phyloP scores from a whole-genome alignment of 2,329 filamentous ascomycete genomes.

The Aspergillus oerlinghausenensis region DNA sequence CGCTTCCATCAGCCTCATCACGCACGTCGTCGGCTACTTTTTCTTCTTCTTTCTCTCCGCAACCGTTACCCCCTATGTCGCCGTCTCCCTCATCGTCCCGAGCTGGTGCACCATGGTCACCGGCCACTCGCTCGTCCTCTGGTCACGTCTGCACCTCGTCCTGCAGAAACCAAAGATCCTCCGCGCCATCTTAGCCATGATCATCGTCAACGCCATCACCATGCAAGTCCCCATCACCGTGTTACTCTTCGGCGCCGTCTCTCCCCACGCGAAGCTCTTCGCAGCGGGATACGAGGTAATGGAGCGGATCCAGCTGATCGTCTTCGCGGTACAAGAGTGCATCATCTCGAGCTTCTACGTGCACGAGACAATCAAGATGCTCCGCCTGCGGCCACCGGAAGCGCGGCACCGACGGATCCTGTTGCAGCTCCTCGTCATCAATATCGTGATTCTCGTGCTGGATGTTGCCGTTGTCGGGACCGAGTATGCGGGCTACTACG shows the following conservation, averaged over 20 bases:
- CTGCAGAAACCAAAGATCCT: conserved; percentile 33
- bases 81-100: conserved; percentile 33
- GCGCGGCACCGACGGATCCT: conserved; percentile 15
- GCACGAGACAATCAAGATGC: conserved; percentile 39
- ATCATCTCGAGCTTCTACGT: conserved; percentile 51
- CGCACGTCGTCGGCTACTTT: conserved; percentile 39
- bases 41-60: conserved; percentile 37
- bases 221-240: conserved; percentile 39
- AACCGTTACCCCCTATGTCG: conserved; percentile 27
- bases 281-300: conserved; percentile 35
- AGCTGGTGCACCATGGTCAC: conserved; percentile 43
- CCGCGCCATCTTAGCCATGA: conserved; percentile 38
- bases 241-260: conserved; percentile 35
- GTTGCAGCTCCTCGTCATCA: conserved; percentile 48
- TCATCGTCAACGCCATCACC: conserved; percentile 38
- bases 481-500: conserved; percentile 35
- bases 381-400: conserved; percentile 12
- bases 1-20: conserved; percentile 37
- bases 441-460: conserved; percentile 43
- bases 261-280: conserved; percentile 13
- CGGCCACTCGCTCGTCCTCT: conserved; percentile 44
- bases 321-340: conserved; percentile 51
- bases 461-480: conserved; percentile 41
- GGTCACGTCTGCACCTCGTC: conserved; percentile 44
- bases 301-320: conserved; percentile 50